phyloP scores from a whole-genome alignment of 768 basidiomycete species.

The Russula sp. region DNA sequence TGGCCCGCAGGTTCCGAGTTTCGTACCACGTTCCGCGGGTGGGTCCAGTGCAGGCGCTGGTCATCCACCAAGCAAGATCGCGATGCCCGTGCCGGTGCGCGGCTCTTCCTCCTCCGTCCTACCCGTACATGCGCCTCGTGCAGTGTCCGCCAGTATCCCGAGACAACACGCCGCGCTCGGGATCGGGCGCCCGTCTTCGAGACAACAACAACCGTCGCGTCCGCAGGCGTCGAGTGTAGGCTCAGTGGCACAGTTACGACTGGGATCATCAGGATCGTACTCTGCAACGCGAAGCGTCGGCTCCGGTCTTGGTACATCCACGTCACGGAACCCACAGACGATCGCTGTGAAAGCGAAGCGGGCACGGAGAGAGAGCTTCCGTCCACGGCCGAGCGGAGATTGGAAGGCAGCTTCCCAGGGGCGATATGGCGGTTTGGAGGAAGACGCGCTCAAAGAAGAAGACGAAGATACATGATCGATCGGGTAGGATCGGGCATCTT shows the following conservation, averaged over 20 bases:
- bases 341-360: slow-evolving; percentile 49
- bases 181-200: slow-evolving; percentile 47
- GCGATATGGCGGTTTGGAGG: slow-evolving; percentile 35
- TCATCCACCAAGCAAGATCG: slow-evolving; percentile 31
- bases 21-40: slow-evolving; percentile 23
- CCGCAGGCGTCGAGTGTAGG: slow-evolving; percentile 33
- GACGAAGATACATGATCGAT: slow-evolving; percentile 29
- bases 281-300: slow-evolving; percentile 20
- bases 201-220: slow-evolving; percentile 36
- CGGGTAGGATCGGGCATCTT: background rate
- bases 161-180: slow-evolving; percentile 55
- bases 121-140: slow-evolving; percentile 38
- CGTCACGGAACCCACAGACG: slow-evolving; percentile 31
- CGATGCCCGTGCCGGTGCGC: slow-evolving; percentile 31
- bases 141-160: slow-evolving; percentile 49
- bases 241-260: background rate
- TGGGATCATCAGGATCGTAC: slow-evolving; percentile 11
- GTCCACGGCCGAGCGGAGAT: slow-evolving; percentile 74
- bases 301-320: slow-evolving; percentile 21
- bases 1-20: slow-evolving; percentile 38
- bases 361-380: slow-evolving; percentile 74
- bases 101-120: background rate
- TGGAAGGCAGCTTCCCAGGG: slow-evolving; percentile 32
- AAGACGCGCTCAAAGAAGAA: slow-evolving; percentile 37
- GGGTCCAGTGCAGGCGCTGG: slow-evolving; percentile 7